phyloP scores from a whole-genome alignment of 139 green algal species.

The Chlamydomonas incerta region DNA sequence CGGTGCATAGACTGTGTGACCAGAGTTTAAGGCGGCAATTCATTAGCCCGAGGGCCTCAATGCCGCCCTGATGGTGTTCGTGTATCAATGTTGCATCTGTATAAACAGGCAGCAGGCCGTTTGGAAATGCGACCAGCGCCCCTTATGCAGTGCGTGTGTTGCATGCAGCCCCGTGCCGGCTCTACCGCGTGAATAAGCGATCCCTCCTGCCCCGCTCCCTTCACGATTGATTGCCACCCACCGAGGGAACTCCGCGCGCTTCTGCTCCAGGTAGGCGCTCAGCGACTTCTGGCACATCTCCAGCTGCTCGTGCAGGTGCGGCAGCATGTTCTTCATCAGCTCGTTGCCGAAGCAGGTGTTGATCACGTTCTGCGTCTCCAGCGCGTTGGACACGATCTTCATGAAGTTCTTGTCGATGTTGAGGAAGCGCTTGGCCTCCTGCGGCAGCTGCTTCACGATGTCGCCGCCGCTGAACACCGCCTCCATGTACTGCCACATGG shows the following conservation, averaged over 20 bases:
- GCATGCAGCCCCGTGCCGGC: no score
- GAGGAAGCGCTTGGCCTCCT: slow-evolving; percentile 95
- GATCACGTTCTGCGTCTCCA: slow-evolving; percentile 89
- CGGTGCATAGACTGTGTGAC: no score
- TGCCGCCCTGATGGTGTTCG: no score
- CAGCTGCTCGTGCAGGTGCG: slow-evolving; percentile 93
- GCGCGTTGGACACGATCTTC: slow-evolving; percentile 90
- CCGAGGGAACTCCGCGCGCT: slow-evolving; percentile 94
- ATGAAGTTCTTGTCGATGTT: slow-evolving; percentile 98
- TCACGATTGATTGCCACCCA: slow-evolving; percentile 14
- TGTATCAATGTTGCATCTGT: no score
- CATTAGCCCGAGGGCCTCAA: no score
- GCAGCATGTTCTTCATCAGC: slow-evolving; percentile 92
- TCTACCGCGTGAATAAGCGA: no score
- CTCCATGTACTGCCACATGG: slow-evolving; percentile 98
- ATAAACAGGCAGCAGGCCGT: neutral
- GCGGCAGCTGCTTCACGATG: slow-evolving; percentile 96
- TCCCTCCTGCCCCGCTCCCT: no score
- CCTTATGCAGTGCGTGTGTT: neutral
- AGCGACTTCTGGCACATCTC: slow-evolving; percentile 97
- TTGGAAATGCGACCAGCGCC: neutral
- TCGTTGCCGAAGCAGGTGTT: slow-evolving; percentile 86
- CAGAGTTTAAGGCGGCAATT: no score
- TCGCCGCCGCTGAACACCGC: slow-evolving; percentile 94
- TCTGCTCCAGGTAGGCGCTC: slow-evolving; percentile 93